Evolutionary conservation across 495 filamentous ascomycete species (phyloP).

Genomic region (Aspergillus olivimuriae): DNA sequence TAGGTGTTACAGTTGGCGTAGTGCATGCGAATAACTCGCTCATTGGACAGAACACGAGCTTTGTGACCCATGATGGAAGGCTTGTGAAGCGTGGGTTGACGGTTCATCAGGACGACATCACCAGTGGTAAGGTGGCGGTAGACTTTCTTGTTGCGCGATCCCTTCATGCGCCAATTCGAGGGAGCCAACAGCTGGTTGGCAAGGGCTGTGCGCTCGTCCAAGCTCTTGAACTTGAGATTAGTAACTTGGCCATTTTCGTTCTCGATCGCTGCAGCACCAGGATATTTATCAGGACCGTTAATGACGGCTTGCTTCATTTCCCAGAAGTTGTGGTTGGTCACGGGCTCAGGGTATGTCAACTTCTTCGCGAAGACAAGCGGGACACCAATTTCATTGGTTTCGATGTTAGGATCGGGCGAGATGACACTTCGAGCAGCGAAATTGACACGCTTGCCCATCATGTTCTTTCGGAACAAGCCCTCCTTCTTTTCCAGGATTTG

Average conservation of each 20-base stretch:
- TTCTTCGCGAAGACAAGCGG: conserved; percentile 95
- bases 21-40: conserved; percentile 98
- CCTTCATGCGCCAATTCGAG: conserved; percentile 65
- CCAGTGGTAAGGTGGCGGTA: conserved; percentile 93
- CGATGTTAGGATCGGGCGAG: conserved; percentile 96
- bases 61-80: conserved; percentile 99
- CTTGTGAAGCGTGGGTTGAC: conserved; percentile 98
- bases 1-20: conserved; percentile 99
- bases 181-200: conserved; percentile 93
- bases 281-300: conserved; percentile 90
- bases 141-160: conserved; percentile 89
- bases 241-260: conserved; percentile 91
- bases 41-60: conserved; percentile 82
- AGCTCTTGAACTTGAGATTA: conserved; percentile 75
- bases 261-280: conserved; percentile 88
- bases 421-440: conserved; percentile 97
- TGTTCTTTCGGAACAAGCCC: conserved; percentile 95
- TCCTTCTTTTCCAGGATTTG: conserved; percentile 99
- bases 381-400: conserved; percentile 97
- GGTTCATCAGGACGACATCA: conserved; percentile 97
- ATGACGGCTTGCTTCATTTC: conserved; percentile 95
- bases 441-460: conserved; percentile 99
- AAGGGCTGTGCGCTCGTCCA: conserved; percentile 75
- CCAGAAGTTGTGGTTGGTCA: conserved; percentile 93
- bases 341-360: conserved; percentile 93